A percentile compares a stretch with the other conserved stretches of the same genome.
These are phyloP conservation scores for Diaporthe velutina DNA, from an alignment of 2,329 filamentous ascomycete genomes.

Conservation along the genomic window DNA sequence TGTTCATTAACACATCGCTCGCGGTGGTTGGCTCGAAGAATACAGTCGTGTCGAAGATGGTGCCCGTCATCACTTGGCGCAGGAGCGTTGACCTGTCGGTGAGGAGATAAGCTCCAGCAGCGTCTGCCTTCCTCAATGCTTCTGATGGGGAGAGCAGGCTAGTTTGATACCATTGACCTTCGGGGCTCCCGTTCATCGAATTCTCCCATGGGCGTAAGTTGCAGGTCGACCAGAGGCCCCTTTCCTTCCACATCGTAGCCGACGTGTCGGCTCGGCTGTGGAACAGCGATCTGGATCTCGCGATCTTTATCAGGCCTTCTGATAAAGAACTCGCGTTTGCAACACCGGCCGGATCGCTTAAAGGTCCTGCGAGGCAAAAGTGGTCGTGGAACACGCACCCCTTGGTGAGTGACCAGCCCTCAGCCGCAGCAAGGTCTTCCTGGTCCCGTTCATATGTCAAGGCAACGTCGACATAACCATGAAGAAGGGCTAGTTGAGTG, in stretches of 20 bases:
- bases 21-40: slow-evolving; percentile 33
- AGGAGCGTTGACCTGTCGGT: slow-evolving; percentile 38
- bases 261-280: slow-evolving; percentile 35
- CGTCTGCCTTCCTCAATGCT: slow-evolving; percentile 28
- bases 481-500: slow-evolving; percentile 37
- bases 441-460: slow-evolving; percentile 38
- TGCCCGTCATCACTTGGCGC: slow-evolving; percentile 33
- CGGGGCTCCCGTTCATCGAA: background rate
- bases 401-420: slow-evolving; percentile 35
- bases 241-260: slow-evolving; percentile 38
- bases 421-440: slow-evolving; percentile 32
- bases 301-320: slow-evolving; percentile 23
- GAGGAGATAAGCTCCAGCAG: slow-evolving; percentile 34
- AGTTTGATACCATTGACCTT: slow-evolving; percentile 30
- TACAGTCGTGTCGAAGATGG: slow-evolving; percentile 24
- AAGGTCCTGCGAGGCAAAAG: slow-evolving; percentile 37
- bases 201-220: slow-evolving; percentile 29
- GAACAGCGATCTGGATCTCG: slow-evolving; percentile 4
- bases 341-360: slow-evolving; percentile 23
- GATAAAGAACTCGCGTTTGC: background rate
- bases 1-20: slow-evolving; percentile 35
- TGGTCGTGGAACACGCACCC: slow-evolving; percentile 39
- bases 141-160: slow-evolving; percentile 33
- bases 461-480: slow-evolving; percentile 35
- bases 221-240: slow-evolving; percentile 14